Evolutionary conservation across 2,329 filamentous ascomycete species (phyloP).

Genomic region (Xylariaceae sp.): DNA sequence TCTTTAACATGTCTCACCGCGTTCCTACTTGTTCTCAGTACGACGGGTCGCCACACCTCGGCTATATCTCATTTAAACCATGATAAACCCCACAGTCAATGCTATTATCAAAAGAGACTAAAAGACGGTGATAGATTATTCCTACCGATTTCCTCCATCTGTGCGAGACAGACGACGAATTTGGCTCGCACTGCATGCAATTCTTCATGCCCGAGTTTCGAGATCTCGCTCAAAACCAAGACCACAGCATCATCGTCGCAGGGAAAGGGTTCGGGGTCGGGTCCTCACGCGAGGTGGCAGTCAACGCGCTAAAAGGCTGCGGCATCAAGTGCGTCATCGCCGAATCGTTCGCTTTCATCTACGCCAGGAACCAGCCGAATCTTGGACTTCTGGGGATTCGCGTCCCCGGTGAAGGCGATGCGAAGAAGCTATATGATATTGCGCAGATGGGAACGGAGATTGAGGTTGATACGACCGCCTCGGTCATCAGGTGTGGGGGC

Average conservation of each 20-base stretch:
- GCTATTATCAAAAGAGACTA: background rate
- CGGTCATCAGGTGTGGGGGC: conserved; percentile 28
- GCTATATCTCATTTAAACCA: background rate
- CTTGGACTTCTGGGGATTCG: conserved; percentile 53
- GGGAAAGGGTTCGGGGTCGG: conserved; percentile 54
- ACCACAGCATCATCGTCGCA: conserved; percentile 51
- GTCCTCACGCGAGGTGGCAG: conserved; percentile 53
- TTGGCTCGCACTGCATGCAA: conserved; percentile 17
- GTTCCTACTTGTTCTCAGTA: background rate
- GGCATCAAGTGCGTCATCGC: conserved; percentile 53
- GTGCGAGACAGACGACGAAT: conserved; percentile 16
- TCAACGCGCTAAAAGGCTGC: conserved; percentile 47
- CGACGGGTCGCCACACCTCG: too few relatives aligned
- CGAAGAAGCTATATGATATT: conserved; percentile 46
- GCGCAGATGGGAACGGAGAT: conserved; percentile 46
- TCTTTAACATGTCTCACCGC: conserved; percentile 32
- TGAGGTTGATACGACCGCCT: conserved; percentile 44
- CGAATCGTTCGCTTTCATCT: conserved; percentile 54
- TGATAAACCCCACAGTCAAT: background rate
- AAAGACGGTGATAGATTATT: conserved; percentile 3
- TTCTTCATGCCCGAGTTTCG: conserved; percentile 17
- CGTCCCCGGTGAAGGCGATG: conserved; percentile 41
- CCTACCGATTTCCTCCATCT: conserved; percentile 10
- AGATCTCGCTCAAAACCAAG: conserved; percentile 34
- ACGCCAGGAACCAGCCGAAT: conserved; percentile 52